Percentiles rank a stretch among this genome's conserved stretches.
These are phyloP conservation scores for Sarcodon aspratus DNA, from an alignment of 768 basidiomycete genomes.

Conservation along the genomic window DNA sequence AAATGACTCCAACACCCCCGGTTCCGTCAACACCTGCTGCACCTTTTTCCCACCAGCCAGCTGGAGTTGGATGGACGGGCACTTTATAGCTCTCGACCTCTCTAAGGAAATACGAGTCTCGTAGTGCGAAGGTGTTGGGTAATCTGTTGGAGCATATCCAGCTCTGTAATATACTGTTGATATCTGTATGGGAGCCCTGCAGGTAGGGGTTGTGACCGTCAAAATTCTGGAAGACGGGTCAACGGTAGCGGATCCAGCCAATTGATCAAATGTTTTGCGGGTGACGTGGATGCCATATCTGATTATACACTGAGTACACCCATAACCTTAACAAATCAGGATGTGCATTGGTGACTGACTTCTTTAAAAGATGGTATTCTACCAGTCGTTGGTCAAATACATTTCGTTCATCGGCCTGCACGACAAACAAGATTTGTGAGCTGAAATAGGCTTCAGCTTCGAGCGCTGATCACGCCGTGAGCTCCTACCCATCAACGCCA, in stretches of 20 bases:
- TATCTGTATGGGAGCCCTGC: constrained; percentile 45
- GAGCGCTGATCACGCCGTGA: background rate
- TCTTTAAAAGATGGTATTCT: constrained; percentile 78
- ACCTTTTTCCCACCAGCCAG: constrained; percentile 96
- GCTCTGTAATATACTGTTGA: constrained; percentile 87
- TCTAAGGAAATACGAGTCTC: constrained; percentile 70
- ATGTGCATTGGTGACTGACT: constrained; percentile 29
- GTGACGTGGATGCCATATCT: constrained; percentile 70
- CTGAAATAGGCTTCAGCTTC: constrained; percentile 14
- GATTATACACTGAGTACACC: background rate
- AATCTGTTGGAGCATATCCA: constrained; percentile 79
- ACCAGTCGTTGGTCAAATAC: constrained; percentile 88
- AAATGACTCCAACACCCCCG: constrained; percentile 67
- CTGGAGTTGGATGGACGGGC: constrained; percentile 82
- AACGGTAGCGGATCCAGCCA: constrained; percentile 46
- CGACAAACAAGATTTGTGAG: constrained; percentile 73
- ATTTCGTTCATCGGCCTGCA: constrained; percentile 82
- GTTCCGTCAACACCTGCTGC: constrained; percentile 74
- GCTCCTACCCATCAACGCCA: constrained; percentile 35
- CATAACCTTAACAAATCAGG: background rate
- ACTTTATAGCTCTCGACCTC: constrained; percentile 80
- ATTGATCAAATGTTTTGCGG: constrained; percentile 66
- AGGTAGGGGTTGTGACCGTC: constrained; percentile 25
- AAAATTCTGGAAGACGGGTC: constrained; percentile 27
- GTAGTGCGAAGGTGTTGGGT: constrained; percentile 55